Evolutionary conservation across 768 basidiomycete genomes (phyloP), one percentile per base, ranked within the genome.

Genomic region (Mycena capillaripes): DNA sequence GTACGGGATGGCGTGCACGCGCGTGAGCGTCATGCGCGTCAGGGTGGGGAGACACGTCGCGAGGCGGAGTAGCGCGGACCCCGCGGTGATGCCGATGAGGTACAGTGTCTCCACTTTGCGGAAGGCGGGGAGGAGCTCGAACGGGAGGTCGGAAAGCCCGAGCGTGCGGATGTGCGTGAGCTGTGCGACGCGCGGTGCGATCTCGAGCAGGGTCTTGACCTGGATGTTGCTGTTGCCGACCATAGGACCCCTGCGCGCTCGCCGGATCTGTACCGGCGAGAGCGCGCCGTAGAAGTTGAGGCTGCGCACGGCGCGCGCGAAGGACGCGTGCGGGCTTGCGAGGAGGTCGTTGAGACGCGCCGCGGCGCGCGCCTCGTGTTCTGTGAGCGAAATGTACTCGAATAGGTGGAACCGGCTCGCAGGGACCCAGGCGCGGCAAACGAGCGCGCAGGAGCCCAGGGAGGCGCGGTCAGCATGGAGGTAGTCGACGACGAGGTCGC

Each of bases 361-460:
- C 23, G 70, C 70, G 2, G 46, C 53, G 32, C 32, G 36, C 7
- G 53, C 55, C 5, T 34, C 30, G 14, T 23, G 29, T 9, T 59
- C 23, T 2, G 59, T 34, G 40, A 74, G 46, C 21, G 65, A 60
- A 23, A 75, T 60, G 16, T 57, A 36, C 12, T 29, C 60, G 55
- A 74, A 74, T 3, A 74, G 69, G 40, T 74, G 73, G 38, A 66
- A 71, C 3, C 73, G 70, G 42, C 74, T 75, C 11, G 70, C 58
- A 36, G 66, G 61, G 23, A 69, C 53, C 70, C 74, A 75, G 17
- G 60, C 66, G 40, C 70, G 70, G 42, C 74, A 75, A 14, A 72
- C 74, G 36, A 75, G 64, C 42, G 66, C 67, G 38, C 74, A 75
- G 16, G 23, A 16, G 16, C 40, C 56, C 21, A 75, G 53, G 4